Percentiles rank a stretch among this genome's conserved stretches.
Conservation (phyloP, 345 rosid genomes). For the Linum tenue region DNA sequence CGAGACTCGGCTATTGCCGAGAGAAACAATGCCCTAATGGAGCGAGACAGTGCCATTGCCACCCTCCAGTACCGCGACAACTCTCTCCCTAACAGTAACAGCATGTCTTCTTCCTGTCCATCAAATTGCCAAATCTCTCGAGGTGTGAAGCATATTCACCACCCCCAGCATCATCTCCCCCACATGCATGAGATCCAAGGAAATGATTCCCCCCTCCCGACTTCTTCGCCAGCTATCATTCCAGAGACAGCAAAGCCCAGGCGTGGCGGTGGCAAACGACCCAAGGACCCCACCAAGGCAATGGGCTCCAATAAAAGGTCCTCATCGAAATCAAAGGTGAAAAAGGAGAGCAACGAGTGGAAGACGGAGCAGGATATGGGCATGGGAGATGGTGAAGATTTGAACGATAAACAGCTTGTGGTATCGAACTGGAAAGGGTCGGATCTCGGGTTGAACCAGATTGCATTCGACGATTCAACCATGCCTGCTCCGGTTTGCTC, state of each 20-base stretch:
- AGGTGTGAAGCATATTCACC: slow-evolving; percentile 75
- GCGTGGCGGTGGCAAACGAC: slow-evolving; percentile 42
- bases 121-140: slow-evolving; percentile 78
- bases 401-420: slow-evolving; percentile 31
- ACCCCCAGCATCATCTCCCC: slow-evolving; percentile 36
- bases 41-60: slow-evolving; percentile 77
- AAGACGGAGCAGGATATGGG: slow-evolving; percentile 36
- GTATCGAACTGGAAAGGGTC: slow-evolving; percentile 75
- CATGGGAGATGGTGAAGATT: slow-evolving; percentile 20
- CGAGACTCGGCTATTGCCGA: slow-evolving; percentile 92
- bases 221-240: slow-evolving; percentile 30
- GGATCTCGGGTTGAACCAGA: slow-evolving; percentile 80
- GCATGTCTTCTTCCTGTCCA: slow-evolving; percentile 38
- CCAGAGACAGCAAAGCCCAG: slow-evolving; percentile 53
- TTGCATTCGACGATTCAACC: slow-evolving; percentile 79
- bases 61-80: slow-evolving; percentile 81
- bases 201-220: slow-evolving; percentile 28
- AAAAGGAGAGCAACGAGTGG: slow-evolving; percentile 65
- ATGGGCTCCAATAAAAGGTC: slow-evolving; percentile 46
- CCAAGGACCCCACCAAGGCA: slow-evolving; percentile 48
- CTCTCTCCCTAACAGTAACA: slow-evolving; percentile 44
- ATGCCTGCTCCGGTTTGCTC: slow-evolving; percentile 94
- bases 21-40: slow-evolving; percentile 76
- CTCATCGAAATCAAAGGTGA: slow-evolving; percentile 53
- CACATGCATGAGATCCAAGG: slow-evolving; percentile 51